These are phyloP conservation scores for Macroventuria anomochaeta DNA, from an alignment of 2,329 filamentous ascomycete species.

Conservation along the genomic window DNA sequence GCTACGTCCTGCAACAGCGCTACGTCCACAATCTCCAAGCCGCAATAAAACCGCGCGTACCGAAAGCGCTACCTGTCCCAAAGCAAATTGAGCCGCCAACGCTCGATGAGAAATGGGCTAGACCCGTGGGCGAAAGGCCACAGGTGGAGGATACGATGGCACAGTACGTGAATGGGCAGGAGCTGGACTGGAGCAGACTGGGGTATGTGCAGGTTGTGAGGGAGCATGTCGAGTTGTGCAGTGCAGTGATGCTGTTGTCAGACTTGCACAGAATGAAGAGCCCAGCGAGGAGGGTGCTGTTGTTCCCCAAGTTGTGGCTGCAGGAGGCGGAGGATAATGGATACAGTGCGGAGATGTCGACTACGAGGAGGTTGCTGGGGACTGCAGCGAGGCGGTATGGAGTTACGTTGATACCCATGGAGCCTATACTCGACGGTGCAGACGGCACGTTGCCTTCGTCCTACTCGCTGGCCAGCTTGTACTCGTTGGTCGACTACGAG, in stretches of 20 bases:
- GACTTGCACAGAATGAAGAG: conserved; percentile 55
- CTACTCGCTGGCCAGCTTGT: conserved; percentile 56
- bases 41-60: conserved; percentile 67
- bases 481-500: conserved; percentile 54
- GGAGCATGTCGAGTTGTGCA: conserved; percentile 56
- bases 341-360: conserved; percentile 52
- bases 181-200: conserved; percentile 54
- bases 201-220: conserved; percentile 57
- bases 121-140: conserved; percentile 37
- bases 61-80: conserved; percentile 46
- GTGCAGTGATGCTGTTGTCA: conserved; percentile 57
- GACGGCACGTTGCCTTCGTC: conserved; percentile 44
- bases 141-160: conserved; percentile 40
- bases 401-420: conserved; percentile 54
- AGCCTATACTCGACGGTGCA: conserved; percentile 46
- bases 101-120: conserved; percentile 47
- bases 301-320: conserved; percentile 54
- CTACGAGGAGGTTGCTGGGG: conserved; percentile 53
- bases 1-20: conserved; percentile 86
- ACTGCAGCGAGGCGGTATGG: conserved; percentile 55
- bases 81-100: conserved; percentile 44
- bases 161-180: conserved; percentile 42
- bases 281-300: conserved; percentile 53
- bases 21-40: conserved; percentile 78
- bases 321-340: conserved; percentile 44